Percentiles rank a stretch among this genome's conserved stretches.
Evolutionary conservation across 179 eudicot genomes (phyloP).

Genomic region (Spinacia oleracea): DNA sequence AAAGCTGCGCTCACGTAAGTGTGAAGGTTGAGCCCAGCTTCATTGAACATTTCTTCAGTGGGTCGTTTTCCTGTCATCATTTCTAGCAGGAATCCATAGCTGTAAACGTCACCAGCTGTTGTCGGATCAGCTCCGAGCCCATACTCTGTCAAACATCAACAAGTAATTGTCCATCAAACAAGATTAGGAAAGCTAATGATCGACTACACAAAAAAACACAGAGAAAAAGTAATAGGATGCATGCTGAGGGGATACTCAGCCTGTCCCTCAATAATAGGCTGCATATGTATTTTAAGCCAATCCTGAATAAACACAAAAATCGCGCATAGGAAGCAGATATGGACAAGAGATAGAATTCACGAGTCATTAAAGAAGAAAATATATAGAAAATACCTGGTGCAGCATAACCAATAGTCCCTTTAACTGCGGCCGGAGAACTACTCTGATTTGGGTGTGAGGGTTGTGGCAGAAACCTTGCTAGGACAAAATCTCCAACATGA

Average conservation of each 20-base stretch:
- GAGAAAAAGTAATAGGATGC: too few species aligned
- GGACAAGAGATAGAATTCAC: neutral
- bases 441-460: neutral
- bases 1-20: neutral
- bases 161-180: neutral
- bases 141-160: neutral
- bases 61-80: slow-evolving; percentile 6
- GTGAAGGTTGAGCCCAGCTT: slow-evolving; percentile 2
- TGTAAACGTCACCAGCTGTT: neutral
- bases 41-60: neutral
- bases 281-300: too few species aligned
- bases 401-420: slow-evolving; percentile 17
- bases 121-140: neutral
- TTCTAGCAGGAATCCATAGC: neutral
- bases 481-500: slow-evolving; percentile 21
- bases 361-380: neutral
- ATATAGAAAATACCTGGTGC: slow-evolving; percentile 15
- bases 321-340: neutral
- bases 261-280: too few species aligned
- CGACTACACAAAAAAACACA: too few species aligned
- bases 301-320: neutral
- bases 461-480: slow-evolving; percentile 13
- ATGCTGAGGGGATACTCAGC: too few species aligned
- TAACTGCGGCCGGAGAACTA: slow-evolving; percentile 10
- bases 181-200: neutral